Evolutionary conservation across 352 stramenopile genomes (phyloP).

Genomic region (Globisporangium nagaii): DNA sequence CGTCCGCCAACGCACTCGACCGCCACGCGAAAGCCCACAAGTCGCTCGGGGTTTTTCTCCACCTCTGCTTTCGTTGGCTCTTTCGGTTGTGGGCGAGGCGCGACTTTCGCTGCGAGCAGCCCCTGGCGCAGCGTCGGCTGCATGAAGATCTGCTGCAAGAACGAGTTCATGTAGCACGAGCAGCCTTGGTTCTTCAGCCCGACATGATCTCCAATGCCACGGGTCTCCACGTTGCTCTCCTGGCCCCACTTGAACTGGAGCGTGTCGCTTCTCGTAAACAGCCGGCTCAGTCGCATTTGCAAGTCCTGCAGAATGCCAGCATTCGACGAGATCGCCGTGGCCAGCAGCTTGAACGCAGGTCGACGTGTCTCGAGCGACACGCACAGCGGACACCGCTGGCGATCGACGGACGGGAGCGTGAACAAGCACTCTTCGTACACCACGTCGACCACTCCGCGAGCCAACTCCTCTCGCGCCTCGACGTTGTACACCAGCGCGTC

Average conservation of each 20-base stretch:
- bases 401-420: constrained; percentile 62
- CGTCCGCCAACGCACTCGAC: constrained; percentile 92
- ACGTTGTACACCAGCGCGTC: constrained; percentile 60
- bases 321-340: constrained; percentile 70
- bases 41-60: constrained; percentile 67
- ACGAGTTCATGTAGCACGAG: constrained; percentile 99
- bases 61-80: constrained; percentile 88
- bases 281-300: constrained; percentile 37
- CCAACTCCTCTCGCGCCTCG: constrained; percentile 43
- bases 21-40: constrained; percentile 82
- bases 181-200: constrained; percentile 99
- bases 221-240: constrained; percentile 78
- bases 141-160: constrained; percentile 98
- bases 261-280: constrained; percentile 64
- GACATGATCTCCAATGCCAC: constrained; percentile 78
- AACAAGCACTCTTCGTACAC: constrained; percentile 85
- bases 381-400: constrained; percentile 61
- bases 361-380: constrained; percentile 72
- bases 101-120: constrained; percentile 66
- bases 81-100: constrained; percentile 35
- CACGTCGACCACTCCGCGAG: constrained; percentile 64
- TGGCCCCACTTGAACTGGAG: constrained; percentile 75
- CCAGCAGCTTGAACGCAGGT: constrained; percentile 76
- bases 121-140: constrained; percentile 74
- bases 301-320: constrained; percentile 57